A percentile compares a stretch with the other conserved stretches of the same genome.
Conservation (phyloP, 2,329 filamentous ascomycete genomes). For the Davidsoniella eucalypti region DNA sequence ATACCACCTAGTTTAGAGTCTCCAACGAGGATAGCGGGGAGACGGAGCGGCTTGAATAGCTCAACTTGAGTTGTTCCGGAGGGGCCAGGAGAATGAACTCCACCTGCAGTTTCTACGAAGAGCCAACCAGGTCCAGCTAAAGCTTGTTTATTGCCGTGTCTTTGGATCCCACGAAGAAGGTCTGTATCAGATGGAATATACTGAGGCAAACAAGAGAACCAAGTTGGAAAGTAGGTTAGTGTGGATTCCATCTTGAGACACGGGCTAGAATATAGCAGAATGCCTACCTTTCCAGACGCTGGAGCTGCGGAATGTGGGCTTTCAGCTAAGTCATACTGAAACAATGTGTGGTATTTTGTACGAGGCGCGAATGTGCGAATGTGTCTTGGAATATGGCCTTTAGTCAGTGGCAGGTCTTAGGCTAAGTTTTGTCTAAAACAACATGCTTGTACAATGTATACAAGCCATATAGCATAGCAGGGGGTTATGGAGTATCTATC, state of each 20-base stretch:
- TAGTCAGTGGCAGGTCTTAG: neutral
- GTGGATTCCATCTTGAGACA: too few relatives aligned
- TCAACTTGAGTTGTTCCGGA: conserved; percentile 65
- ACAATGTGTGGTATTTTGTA: conserved; percentile 37
- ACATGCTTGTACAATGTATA: too few relatives aligned
- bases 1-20: conserved; percentile 67
- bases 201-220: conserved; percentile 18
- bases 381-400: conserved; percentile 33
- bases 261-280: neutral
- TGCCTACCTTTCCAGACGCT: conserved; percentile 25
- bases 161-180: conserved; percentile 32
- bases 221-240: neutral
- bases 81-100: conserved; percentile 63
- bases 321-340: conserved; percentile 56
- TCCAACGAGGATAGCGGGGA: conserved; percentile 58
- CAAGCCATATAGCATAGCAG: too few relatives aligned
- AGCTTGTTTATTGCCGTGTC: conserved; percentile 28
- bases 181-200: conserved; percentile 32
- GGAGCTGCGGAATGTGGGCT: conserved; percentile 62
- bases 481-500: too few relatives aligned
- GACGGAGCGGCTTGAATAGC: conserved; percentile 55
- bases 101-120: conserved; percentile 67
- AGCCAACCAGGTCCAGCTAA: conserved; percentile 35
- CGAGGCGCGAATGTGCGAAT: conserved; percentile 40
- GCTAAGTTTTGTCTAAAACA: neutral